Evolutionary conservation across 1,139 yeast genomes (phyloP).

Genomic region (Petasospora fabianii): DNA sequence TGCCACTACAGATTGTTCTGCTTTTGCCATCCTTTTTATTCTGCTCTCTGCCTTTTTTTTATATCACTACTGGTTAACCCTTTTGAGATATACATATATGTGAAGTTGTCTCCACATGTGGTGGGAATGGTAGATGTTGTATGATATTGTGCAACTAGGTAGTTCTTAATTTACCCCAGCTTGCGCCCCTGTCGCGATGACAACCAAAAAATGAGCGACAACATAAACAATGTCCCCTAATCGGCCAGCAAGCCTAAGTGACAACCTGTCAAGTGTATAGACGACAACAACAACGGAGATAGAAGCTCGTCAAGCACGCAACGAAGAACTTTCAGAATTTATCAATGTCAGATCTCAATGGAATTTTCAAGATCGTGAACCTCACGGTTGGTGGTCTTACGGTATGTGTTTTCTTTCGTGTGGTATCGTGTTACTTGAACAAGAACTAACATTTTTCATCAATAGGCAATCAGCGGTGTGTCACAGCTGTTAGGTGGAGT

Average conservation of each 20-base stretch:
- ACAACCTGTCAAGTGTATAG: too few species aligned
- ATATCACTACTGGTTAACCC: constrained; percentile 8
- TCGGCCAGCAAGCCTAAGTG: too few species aligned
- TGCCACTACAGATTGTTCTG: constrained; percentile 5
- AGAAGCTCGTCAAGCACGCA: neutral
- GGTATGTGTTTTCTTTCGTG: constrained; percentile 40
- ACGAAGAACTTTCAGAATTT: neutral
- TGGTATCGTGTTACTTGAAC: too few species aligned
- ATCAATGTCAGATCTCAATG: constrained; percentile 26
- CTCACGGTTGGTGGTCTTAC: constrained; percentile 58
- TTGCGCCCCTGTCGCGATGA: too few species aligned
- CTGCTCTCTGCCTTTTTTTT: constrained; percentile 9
- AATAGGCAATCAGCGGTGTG: constrained; percentile 48
- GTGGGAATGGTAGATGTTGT: neutral
- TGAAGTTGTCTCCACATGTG: constrained; percentile 1
- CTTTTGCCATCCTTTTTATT: constrained; percentile 7
- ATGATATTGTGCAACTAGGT: too few species aligned
- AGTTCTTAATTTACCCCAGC: too few species aligned
- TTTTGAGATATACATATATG: constrained; percentile 11
- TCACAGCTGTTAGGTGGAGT: constrained; percentile 57
- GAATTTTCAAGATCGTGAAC: constrained; percentile 60
- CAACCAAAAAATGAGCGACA: too few species aligned
- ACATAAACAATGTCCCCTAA: too few species aligned
- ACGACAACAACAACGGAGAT: neutral
- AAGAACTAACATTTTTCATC: constrained; percentile 3